A percentile compares a stretch with the other conserved stretches of the same genome.
Conservation (phyloP, 1,284 basidiomycete genomes). For the Ceratobasidium papillatum region DNA sequence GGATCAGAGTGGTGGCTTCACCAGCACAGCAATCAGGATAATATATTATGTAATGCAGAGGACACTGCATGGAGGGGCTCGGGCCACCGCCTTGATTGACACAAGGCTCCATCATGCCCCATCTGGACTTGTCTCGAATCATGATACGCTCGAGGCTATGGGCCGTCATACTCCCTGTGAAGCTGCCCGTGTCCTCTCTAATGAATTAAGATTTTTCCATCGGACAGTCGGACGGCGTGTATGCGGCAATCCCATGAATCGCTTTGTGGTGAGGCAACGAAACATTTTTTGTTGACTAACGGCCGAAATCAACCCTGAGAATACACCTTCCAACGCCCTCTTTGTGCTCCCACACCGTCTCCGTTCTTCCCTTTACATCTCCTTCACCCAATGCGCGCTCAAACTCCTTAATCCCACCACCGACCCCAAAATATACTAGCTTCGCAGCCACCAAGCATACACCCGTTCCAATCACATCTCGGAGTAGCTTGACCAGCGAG, state of each 20-base stretch:
- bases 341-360: conserved; percentile 19
- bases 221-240: no score
- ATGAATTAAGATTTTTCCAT: no score
- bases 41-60: no score
- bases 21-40: no score
- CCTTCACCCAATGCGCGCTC: conserved; percentile 47
- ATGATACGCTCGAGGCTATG: no score
- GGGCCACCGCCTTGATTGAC: no score
- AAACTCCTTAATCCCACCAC: conserved; percentile 80
- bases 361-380: background rate
- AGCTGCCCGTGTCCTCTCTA: no score
- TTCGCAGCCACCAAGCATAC: conserved; percentile 85
- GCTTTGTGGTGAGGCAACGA: background rate
- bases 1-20: no score
- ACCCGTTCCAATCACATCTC: conserved; percentile 41
- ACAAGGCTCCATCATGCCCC: no score
- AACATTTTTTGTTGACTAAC: background rate
- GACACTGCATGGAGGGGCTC: no score
- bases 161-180: no score
- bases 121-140: no score
- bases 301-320: background rate
- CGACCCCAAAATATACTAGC: conserved; percentile 95
- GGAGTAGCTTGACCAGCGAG: conserved; percentile 66
- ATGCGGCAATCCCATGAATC: background rate
- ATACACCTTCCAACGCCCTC: conserved; percentile 24